A percentile compares a stretch with the other conserved stretches of the same genome.
phyloP scores from a whole-genome alignment of 805 yeast genomes.

The Wickerhamiella cacticola region DNA sequence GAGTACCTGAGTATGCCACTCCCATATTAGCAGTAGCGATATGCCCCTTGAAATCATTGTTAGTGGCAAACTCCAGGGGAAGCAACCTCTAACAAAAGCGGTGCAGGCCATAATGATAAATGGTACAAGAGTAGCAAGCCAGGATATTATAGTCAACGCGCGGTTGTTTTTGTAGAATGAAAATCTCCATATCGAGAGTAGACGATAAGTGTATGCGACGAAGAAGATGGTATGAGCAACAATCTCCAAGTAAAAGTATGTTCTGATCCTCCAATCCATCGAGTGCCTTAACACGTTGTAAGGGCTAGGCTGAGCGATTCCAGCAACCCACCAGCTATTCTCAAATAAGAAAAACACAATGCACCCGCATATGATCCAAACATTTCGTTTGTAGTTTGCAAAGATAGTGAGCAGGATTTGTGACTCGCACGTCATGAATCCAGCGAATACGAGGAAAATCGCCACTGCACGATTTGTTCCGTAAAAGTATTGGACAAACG shows the following conservation, averaged over 20 bases:
- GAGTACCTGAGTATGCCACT: neutral
- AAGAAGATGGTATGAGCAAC: neutral
- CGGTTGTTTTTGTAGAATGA: slow-evolving; percentile 3
- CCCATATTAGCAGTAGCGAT: slow-evolving; percentile 1
- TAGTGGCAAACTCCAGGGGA: slow-evolving; percentile 6
- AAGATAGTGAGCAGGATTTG: neutral
- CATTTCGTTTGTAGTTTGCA: neutral
- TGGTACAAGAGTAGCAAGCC: neutral
- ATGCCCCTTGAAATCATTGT: neutral
- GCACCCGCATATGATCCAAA: neutral
- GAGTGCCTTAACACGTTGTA: neutral
- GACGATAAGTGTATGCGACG: neutral
- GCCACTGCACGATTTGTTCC: neutral
- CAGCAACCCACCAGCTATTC: slow-evolving; percentile 7
- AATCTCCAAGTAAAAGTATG: slow-evolving; percentile 4
- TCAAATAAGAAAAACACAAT: neutral
- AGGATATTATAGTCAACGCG: neutral
- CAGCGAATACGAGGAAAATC: neutral
- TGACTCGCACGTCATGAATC: slow-evolving; percentile 4
- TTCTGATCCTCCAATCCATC: neutral
- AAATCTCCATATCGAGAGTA: neutral
- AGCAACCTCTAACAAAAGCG: slow-evolving; percentile 5
- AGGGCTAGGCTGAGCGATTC: neutral
- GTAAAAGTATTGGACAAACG: neutral
- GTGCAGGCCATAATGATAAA: neutral